Base-by-base conservation (phyloP, 164 flowering plant species). In the Taxillus chinensis region DNA sequence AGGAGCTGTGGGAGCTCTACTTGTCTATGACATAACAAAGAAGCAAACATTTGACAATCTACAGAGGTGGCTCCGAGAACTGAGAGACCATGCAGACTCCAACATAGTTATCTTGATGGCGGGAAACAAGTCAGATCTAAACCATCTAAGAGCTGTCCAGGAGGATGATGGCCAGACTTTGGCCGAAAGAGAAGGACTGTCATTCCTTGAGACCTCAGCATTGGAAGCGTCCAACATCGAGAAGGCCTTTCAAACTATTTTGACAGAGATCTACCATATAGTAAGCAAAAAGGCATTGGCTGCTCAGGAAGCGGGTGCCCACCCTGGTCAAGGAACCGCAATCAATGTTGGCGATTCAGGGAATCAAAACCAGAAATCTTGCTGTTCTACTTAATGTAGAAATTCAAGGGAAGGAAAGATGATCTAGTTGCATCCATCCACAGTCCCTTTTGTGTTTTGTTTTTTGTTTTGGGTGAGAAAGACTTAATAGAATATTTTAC, bases 61-160 rank as follows among this genome's bases (percentile, higher is more conserved):
- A 15, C 79, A 67, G 60, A 77, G 87, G 68, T 84, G 89, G 89
- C 85, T 84, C 39, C 83, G 84, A 38, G 84, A 84, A 57, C 64
- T 82, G 64, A 77, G 86, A 57, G 84, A 77, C 41, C 86, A 84
- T 63, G 86, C 83, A 13, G 84, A 84, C 66, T 82, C 89, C 11
- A 82, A 82, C 77, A 84, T 84, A 52, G 89, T 84, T 38, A 79
- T 84, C 59, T 75, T 84, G 85, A 74, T 84, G 84, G 83, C 75
- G 14, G 86, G 86, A 49, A 84, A 84, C 64, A 84, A 84, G 64
- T 82, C 84, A 12, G 89, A 84, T 64, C 68, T 82, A 45, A 79
- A 69, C 43, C 86, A 84, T 62, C 80, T 80, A 8, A 74, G 89
- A 75, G 78, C 82, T 46, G 85, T 82, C 38, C 12, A 71, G 3